These are phyloP conservation scores for Kodamaea leandrae DNA, from an alignment of 805 yeast genomes.

Conservation along the genomic window DNA sequence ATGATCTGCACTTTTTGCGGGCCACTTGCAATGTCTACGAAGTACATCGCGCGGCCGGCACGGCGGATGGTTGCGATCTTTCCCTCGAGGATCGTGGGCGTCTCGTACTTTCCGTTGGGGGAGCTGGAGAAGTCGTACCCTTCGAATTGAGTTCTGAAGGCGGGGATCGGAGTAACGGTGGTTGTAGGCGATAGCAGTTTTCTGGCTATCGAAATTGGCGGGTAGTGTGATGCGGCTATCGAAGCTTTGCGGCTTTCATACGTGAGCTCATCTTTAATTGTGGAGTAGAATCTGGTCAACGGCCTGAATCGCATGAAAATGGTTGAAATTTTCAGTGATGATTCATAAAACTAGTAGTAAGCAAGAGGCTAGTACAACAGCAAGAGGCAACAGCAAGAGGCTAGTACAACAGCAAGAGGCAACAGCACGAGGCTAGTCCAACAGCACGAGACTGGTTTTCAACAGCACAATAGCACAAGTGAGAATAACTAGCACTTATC, in stretches of 20 bases:
- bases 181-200: background rate
- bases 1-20: slow-evolving; percentile 57
- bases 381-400: no score
- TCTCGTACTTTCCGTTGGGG: slow-evolving; percentile 10
- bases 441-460: no score
- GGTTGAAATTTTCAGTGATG: no score
- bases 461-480: no score
- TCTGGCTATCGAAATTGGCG: slow-evolving; percentile 18
- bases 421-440: no score
- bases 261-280: slow-evolving; percentile 4
- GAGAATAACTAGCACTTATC: no score
- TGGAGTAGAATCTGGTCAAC: no score
- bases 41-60: slow-evolving; percentile 67
- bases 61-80: slow-evolving; percentile 55
- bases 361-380: no score
- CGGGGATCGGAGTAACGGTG: slow-evolving; percentile 33
- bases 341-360: no score
- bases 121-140: slow-evolving; percentile 16
- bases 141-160: slow-evolving; percentile 33
- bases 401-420: no score
- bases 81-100: slow-evolving; percentile 43
- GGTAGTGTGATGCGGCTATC: slow-evolving; percentile 19
- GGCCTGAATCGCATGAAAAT: no score
- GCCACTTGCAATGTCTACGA: slow-evolving; percentile 69
- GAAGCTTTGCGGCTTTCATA: slow-evolving; percentile 4